Percentiles rank a stretch among this genome's conserved stretches.
These are phyloP conservation scores for Magnusiomyces tetraspermus DNA, from an alignment of 1,139 yeast genomes.

Conservation along the genomic window DNA sequence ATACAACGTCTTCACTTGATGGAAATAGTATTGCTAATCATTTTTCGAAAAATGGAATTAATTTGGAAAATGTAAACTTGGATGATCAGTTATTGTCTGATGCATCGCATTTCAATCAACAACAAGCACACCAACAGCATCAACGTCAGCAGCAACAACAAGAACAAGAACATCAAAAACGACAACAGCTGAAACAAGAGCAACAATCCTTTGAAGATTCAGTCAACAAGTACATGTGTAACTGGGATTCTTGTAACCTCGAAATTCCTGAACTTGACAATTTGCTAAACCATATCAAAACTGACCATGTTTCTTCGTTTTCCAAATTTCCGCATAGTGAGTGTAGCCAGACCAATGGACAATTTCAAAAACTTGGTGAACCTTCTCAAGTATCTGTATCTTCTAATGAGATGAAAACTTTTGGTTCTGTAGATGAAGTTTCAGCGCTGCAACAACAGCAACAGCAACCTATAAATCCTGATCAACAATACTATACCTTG, in stretches of 20 bases:
- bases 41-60: no score
- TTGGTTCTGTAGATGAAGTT: background rate
- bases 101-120: no score
- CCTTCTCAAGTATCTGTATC: no score
- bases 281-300: conserved; percentile 31
- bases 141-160: background rate
- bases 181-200: background rate
- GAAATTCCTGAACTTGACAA: conserved; percentile 27
- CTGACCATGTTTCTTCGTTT: conserved; percentile 27
- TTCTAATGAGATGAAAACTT: background rate
- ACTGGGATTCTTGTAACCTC: conserved; percentile 35
- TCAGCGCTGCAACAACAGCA: conserved; percentile 6
- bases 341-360: no score
- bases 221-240: conserved; percentile 21
- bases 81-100: no score
- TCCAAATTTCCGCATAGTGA: conserved; percentile 16
- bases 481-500: no score
- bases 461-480: conserved; percentile 3
- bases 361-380: no score
- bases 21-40: no score
- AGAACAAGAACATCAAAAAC: background rate
- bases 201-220: conserved; percentile 12
- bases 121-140: no score
- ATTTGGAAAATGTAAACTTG: no score
- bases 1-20: no score